Conservation (phyloP, 2,329 filamentous ascomycete species). For the Huntiella abstrusa region DNA sequence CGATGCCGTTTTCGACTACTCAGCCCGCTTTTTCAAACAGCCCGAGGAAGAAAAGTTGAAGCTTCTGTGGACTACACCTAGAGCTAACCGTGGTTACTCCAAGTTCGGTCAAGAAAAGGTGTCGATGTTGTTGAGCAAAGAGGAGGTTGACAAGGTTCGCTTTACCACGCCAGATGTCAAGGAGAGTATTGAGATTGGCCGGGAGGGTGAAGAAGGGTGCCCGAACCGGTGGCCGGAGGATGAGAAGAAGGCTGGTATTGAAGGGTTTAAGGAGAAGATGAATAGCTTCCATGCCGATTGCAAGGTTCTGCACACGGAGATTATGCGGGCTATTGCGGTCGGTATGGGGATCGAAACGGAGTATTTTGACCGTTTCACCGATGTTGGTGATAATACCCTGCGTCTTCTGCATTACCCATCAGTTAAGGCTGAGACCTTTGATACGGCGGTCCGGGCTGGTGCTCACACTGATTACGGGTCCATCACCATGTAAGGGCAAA, state of each 20-base stretch:
- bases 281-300: slow-evolving; percentile 54
- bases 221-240: slow-evolving; percentile 62
- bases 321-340: slow-evolving; percentile 74
- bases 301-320: slow-evolving; percentile 51
- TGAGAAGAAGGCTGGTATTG: slow-evolving; percentile 24
- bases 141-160: slow-evolving; percentile 39
- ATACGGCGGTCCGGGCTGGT: slow-evolving; percentile 55
- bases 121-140: slow-evolving; percentile 32
- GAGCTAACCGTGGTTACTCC: slow-evolving; percentile 58
- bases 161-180: slow-evolving; percentile 43
- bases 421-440: slow-evolving; percentile 46
- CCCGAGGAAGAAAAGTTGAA: slow-evolving; percentile 42
- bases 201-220: slow-evolving; percentile 35
- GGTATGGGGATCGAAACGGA: slow-evolving; percentile 51
- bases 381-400: slow-evolving; percentile 50
- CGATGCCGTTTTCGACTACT: slow-evolving; percentile 43
- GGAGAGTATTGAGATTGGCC: slow-evolving; percentile 46
- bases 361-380: slow-evolving; percentile 63
- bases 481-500: slow-evolving; percentile 27
- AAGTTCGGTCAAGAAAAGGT: slow-evolving; percentile 54
- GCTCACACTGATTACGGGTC: slow-evolving; percentile 53
- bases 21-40: slow-evolving; percentile 52
- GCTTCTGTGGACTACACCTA: slow-evolving; percentile 51
- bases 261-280: slow-evolving; percentile 55
- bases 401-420: slow-evolving; percentile 61